Conservation (phyloP, 202 grass and related monocot species). For the Hordeum pubiflorum region DNA sequence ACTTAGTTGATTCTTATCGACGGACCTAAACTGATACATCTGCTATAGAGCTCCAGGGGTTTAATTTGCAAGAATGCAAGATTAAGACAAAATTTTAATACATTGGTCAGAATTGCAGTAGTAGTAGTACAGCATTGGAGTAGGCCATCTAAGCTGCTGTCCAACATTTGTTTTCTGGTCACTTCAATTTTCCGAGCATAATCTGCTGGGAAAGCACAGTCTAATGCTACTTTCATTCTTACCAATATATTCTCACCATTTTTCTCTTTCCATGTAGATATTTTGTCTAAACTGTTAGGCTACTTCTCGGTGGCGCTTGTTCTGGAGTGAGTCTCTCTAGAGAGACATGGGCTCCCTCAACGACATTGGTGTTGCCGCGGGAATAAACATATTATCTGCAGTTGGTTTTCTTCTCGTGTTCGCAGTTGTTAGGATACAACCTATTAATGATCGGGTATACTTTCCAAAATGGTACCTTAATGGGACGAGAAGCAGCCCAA, state of each 20-base stretch:
- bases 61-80: not conserved
- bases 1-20: no score
- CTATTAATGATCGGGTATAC: constrained; percentile 83
- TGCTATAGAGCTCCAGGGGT: no score
- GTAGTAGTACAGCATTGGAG: not conserved
- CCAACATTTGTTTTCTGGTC: not conserved
- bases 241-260: not conserved
- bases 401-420: constrained; percentile 71
- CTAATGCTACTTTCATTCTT: not conserved
- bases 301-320: not conserved
- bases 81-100: not conserved
- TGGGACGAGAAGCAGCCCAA: constrained; percentile 71
- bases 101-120: not conserved
- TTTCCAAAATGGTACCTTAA: constrained; percentile 98
- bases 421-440: constrained; percentile 77
- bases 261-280: constrained; percentile 18
- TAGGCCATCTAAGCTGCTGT: not conserved
- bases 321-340: constrained; percentile 21
- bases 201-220: not conserved
- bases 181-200: not conserved
- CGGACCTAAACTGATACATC: no score
- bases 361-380: constrained; percentile 60
- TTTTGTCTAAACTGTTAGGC: not conserved
- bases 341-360: constrained; percentile 57
- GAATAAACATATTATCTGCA: constrained; percentile 74